Evolutionary conservation across 768 basidiomycete species (phyloP).

Genomic region (Heimioporus sp.): DNA sequence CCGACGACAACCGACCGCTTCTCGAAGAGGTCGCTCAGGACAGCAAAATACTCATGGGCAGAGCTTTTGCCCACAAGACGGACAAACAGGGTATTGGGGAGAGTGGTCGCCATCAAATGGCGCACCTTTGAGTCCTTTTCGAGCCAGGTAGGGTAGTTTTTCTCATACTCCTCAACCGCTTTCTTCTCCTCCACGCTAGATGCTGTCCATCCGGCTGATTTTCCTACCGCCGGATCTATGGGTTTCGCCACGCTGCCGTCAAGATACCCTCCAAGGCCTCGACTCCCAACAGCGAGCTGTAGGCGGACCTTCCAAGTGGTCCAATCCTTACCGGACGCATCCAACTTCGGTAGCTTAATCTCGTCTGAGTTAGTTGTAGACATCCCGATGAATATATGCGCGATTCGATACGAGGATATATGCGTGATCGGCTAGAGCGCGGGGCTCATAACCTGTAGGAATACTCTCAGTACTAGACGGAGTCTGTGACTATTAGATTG

Average conservation of each 20-base stretch:
- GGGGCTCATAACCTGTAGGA: not conserved
- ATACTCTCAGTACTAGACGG: no score
- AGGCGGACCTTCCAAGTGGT: not conserved
- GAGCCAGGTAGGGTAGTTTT: not conserved
- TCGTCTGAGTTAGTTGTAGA: not conserved
- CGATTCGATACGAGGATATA: no score
- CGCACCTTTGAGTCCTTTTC: constrained; percentile 29
- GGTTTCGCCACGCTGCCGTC: no score
- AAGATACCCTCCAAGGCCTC: no score
- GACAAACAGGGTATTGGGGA: constrained; percentile 1
- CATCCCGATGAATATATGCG: not conserved
- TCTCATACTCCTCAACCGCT: constrained; percentile 1
- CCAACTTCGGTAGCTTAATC: not conserved
- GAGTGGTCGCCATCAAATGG: not conserved
- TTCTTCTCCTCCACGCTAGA: no score
- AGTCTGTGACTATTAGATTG: no score
- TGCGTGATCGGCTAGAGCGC: not conserved
- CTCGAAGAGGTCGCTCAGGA: not conserved
- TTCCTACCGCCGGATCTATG: no score
- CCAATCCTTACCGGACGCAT: constrained; percentile 7
- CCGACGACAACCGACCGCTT: not conserved
- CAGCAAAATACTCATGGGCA: constrained; percentile 20
- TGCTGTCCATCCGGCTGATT: no score
- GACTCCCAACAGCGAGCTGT: no score
- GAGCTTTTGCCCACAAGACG: not conserved